Percentiles rank a stretch among this genome's conserved stretches.
phyloP scores from a whole-genome alignment of 164 flowering plant species.

The Annona squamosa region DNA sequence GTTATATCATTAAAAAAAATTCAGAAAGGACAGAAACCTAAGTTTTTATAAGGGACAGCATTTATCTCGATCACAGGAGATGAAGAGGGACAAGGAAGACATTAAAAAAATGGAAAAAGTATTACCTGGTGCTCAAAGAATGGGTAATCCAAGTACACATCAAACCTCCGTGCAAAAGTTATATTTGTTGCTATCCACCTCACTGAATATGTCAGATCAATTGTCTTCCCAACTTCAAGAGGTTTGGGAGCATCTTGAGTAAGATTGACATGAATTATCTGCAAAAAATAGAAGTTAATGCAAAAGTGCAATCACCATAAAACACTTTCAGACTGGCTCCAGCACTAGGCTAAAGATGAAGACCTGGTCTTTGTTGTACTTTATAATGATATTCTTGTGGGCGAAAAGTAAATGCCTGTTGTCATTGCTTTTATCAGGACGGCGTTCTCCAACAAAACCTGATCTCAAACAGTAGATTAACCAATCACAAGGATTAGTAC shows the following conservation, averaged over 20 bases:
- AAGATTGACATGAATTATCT: slow-evolving; percentile 94
- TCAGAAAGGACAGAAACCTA: not conserved
- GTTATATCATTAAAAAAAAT: not conserved
- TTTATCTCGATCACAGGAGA: not conserved
- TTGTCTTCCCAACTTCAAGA: slow-evolving; percentile 57
- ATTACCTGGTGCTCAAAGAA: slow-evolving; percentile 97
- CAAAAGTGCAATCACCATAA: not conserved
- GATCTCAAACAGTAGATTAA: slow-evolving; percentile 3
- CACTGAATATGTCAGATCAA: slow-evolving; percentile 82
- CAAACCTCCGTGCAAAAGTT: slow-evolving; percentile 84
- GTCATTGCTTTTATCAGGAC: slow-evolving; percentile 66
- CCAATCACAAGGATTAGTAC: not conserved
- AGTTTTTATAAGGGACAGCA: not conserved
- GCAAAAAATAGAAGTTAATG: slow-evolving; percentile 15
- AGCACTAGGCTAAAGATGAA: slow-evolving; percentile 5
- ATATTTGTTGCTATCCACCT: slow-evolving; percentile 69
- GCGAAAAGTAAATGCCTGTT: slow-evolving; percentile 71
- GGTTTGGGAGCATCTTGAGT: slow-evolving; percentile 74
- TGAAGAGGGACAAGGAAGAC: not conserved
- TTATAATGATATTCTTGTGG: slow-evolving; percentile 58
- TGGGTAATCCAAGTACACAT: slow-evolving; percentile 93
- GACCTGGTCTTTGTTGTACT: slow-evolving; percentile 83
- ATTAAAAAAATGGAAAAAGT: not conserved
- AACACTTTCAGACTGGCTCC: not conserved
- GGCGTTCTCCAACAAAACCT: slow-evolving; percentile 91